Percentiles rank a stretch among this genome's conserved stretches.
phyloP scores from a whole-genome alignment of 371 early-diverging fungal genomes.

The Fennellomyces sp. region DNA sequence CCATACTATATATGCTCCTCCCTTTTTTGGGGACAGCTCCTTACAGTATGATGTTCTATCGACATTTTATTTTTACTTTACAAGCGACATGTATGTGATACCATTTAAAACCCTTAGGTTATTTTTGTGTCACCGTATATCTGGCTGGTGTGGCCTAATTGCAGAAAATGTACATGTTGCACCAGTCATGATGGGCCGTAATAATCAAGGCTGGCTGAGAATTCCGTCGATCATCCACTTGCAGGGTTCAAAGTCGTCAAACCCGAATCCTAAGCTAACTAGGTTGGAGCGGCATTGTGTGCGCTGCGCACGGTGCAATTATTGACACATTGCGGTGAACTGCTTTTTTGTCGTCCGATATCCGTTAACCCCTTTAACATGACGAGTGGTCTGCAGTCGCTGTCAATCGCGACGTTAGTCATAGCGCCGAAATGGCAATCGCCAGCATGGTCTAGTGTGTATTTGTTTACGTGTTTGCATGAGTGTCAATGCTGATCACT shows the following conservation, averaged over 20 bases:
- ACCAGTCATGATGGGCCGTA: no score
- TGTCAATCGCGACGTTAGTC: slow-evolving; percentile 1
- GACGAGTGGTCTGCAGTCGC: background rate
- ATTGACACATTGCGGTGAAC: background rate
- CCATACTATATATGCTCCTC: no score
- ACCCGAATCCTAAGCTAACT: slow-evolving; percentile 14
- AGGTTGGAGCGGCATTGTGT: background rate
- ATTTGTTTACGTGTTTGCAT: background rate
- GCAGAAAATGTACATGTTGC: background rate
- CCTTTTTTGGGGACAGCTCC: no score
- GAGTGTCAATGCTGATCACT: slow-evolving; percentile 7
- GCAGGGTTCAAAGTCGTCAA: slow-evolving; percentile 23
- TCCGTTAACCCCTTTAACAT: background rate
- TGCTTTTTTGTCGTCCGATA: background rate
- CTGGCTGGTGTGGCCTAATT: background rate
- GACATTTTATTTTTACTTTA: no score
- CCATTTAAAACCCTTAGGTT: background rate
- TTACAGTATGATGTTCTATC: no score
- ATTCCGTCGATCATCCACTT: slow-evolving; percentile 17
- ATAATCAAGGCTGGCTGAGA: background rate
- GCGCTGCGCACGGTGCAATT: slow-evolving; percentile 10
- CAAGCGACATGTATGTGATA: no score
- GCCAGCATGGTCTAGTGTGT: background rate
- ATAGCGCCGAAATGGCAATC: background rate
- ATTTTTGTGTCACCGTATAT: background rate